Evolutionary conservation across 1,284 basidiomycete species (phyloP).

Genomic region (Ceratobasidium sp.): DNA sequence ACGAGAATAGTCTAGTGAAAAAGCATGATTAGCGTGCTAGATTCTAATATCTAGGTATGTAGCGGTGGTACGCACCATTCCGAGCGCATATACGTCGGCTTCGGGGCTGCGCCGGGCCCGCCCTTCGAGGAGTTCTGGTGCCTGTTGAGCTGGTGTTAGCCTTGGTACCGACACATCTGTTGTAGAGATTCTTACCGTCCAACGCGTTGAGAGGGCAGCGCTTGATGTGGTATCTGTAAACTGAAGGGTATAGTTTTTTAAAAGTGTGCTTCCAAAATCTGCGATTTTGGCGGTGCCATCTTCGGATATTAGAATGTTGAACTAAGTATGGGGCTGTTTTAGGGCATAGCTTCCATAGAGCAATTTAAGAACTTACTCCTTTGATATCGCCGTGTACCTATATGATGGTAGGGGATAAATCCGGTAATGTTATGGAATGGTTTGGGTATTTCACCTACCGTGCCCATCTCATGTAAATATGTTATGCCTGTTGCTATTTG

Average conservation of each 20-base stretch:
- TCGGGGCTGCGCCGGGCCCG: neutral
- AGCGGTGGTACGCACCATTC: neutral
- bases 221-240: neutral
- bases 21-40: neutral
- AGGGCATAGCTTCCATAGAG: neutral
- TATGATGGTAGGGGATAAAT: neutral
- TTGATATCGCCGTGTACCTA: constrained; percentile 12
- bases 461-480: neutral
- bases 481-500: neutral
- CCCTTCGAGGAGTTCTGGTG: neutral
- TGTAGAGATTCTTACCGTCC: neutral
- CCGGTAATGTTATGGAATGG: neutral
- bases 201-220: neutral
- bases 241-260: neutral
- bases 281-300: neutral
- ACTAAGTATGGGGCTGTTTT: neutral
- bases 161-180: neutral
- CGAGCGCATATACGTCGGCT: constrained; percentile 23
- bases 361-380: neutral
- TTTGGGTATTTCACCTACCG: neutral
- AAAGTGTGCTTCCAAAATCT: neutral
- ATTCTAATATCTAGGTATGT: neutral
- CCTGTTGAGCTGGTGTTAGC: neutral
- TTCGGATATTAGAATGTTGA: neutral
- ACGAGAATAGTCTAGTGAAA: neutral